Base-by-base conservation (phyloP, 73 alveolate species). In the Paramecium tetraurelia region DNA sequence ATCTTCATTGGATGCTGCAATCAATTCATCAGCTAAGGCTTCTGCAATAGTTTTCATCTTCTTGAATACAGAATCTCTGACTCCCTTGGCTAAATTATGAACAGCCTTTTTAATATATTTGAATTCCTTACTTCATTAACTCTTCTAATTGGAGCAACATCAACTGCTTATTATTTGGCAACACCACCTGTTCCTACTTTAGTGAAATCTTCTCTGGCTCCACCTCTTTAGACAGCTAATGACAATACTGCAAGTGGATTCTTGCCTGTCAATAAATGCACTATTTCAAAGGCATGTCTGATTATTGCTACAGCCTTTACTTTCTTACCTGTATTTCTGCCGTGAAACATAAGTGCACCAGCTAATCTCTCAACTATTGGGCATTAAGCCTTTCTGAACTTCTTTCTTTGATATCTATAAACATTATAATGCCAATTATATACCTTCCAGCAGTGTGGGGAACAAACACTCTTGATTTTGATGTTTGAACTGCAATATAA, bases 181-280 rank as follows among this genome's bases (percentile, higher is more conserved):
- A 97, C 99, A 97, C 99, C 99, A 44, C 99, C 99, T 53, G 99
- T 86, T 29, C 99, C 99, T 59, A 98, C 97, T 87, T 99, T 97
- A 84, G 99, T 98, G 85, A 99, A 97, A 95, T 98, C 99, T 95
- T 98, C 99, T 75, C 99, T 96, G 69, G 99, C 99, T 50, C 99
- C 99, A 35, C 99, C 99, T 85, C 97, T 97, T 96, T 97, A 86
- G 86, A 97, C 97, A 75, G 99, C 99, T 68, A 96, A 98, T 71
- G 97, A 93, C 85, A 97, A 92, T 92, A 98, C 98, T 95, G 97
- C 97, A 93, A 98, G 86, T 50, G 99, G 99, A 97, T 98, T 98
- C 96, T 97, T 95, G 87, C 97, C 99, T 58, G 99, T 98, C 89
- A 97, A 96, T 58, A 98, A 95, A 94, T 96, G 97, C 95, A 98